These are phyloP conservation scores for Xylaria grammica DNA, from an alignment of 495 filamentous ascomycete species.

Conservation along the genomic window DNA sequence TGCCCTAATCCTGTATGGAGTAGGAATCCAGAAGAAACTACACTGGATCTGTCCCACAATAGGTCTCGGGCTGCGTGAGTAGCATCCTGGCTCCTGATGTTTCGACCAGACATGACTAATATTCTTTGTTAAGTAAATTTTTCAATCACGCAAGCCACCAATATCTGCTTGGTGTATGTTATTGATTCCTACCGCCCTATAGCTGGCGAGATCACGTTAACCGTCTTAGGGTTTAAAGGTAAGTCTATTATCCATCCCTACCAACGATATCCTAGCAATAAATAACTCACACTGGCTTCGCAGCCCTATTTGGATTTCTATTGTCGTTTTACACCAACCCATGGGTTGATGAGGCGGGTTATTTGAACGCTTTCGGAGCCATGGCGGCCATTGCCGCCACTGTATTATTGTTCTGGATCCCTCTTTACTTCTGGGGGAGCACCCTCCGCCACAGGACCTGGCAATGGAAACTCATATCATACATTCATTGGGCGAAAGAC, in stretches of 20 bases:
- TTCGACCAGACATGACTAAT: neutral
- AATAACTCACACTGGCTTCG: neutral
- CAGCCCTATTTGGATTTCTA: conserved; percentile 61
- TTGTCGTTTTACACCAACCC: conserved; percentile 65
- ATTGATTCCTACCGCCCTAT: conserved; percentile 62
- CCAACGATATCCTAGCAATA: neutral
- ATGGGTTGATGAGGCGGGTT: conserved; percentile 59
- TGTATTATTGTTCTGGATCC: conserved; percentile 47
- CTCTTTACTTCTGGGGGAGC: conserved; percentile 58
- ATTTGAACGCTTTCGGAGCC: conserved; percentile 55
- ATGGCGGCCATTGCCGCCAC: conserved; percentile 58
- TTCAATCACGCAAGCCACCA: conserved; percentile 55
- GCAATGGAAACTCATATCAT: conserved; percentile 52
- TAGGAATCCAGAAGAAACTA: conserved; percentile 53
- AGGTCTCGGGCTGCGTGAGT: conserved; percentile 50
- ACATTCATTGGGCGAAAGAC: conserved; percentile 54
- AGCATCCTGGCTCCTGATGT: neutral
- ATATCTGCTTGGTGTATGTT: conserved; percentile 58
- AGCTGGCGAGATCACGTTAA: conserved; percentile 57
- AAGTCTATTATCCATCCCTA: neutral
- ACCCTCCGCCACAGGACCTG: conserved; percentile 49
- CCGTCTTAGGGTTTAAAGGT: conserved; percentile 60
- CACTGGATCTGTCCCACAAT: conserved; percentile 63
- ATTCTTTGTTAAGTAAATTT: conserved; percentile 49
- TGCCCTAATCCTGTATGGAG: conserved; percentile 55